These are phyloP conservation scores for Penicillium aurantiogriseum DNA, from an alignment of 2,329 filamentous ascomycete species.

Conservation along the genomic window DNA sequence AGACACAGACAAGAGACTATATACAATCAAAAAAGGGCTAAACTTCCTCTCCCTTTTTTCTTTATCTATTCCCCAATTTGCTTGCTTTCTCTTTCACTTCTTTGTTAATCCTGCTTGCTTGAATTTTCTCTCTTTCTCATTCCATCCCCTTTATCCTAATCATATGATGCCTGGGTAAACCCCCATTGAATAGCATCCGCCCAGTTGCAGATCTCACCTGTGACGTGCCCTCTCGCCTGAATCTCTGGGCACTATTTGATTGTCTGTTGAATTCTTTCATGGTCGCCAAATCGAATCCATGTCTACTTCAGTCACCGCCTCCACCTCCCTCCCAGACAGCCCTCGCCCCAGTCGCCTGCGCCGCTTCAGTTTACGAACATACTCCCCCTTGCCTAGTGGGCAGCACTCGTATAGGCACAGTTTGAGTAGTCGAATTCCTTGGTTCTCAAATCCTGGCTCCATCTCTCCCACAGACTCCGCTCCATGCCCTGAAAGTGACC, in stretches of 20 bases:
- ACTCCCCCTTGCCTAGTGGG: conserved; percentile 23
- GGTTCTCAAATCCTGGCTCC: conserved; percentile 31
- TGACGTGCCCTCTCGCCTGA: background rate
- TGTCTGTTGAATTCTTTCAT: background rate
- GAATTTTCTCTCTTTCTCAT: background rate
- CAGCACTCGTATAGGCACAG: conserved; percentile 35
- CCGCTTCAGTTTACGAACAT: conserved; percentile 42
- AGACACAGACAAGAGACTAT: background rate
- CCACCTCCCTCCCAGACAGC: conserved; percentile 34
- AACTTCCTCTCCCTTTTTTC: background rate
- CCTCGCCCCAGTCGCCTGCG: conserved; percentile 39
- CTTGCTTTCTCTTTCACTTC: background rate
- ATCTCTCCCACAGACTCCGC: conserved; percentile 26
- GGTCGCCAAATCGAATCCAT: conserved; percentile 18
- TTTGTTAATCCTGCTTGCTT: background rate
- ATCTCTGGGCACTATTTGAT: background rate
- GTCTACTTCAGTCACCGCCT: conserved; percentile 39
- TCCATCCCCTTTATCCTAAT: background rate
- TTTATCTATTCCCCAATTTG: background rate
- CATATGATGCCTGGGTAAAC: conserved; percentile 11
- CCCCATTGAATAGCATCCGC: conserved; percentile 8
- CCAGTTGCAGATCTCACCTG: conserved; percentile 18
- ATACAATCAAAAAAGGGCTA: background rate
- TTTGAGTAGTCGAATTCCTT: conserved; percentile 38
- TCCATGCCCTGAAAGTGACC: conserved; percentile 33